Conservation (phyloP, 192 early-diverging fungal species). For the Phlyctochytrium bullatum region DNA sequence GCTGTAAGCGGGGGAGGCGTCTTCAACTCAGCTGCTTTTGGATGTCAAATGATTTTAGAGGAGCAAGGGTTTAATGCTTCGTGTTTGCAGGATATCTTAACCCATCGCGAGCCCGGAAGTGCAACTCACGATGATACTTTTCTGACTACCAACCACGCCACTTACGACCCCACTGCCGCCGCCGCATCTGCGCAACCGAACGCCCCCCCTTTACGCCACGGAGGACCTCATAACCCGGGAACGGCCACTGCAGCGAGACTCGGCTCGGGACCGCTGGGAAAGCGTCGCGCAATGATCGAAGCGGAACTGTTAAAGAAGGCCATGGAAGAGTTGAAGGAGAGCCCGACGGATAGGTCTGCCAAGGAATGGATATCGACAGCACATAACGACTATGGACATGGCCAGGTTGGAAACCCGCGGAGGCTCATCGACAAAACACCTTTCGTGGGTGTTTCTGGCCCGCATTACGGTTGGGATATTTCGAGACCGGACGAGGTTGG, state of each 20-base stretch:
- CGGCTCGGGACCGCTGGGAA: conserved; percentile 12
- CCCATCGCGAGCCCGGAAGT: conserved; percentile 7
- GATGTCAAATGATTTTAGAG: no score
- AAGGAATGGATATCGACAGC: conserved; percentile 41
- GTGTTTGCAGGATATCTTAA: conserved; percentile 22
- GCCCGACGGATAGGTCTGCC: conserved; percentile 29
- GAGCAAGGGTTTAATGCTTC: no score
- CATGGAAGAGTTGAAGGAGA: conserved; percentile 29
- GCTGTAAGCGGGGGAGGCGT: no score
- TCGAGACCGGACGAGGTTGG: background rate
- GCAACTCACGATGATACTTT: no score
- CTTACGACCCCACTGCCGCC: no score
- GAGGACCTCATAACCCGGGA: no score
- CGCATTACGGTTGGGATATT: background rate
- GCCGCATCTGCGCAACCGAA: background rate
- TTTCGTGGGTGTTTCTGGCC: background rate
- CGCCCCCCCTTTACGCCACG: no score
- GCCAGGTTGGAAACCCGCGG: conserved; percentile 10
- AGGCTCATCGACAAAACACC: background rate
- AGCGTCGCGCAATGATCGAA: conserved; percentile 31
- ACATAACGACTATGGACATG: conserved; percentile 36
- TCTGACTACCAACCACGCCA: conserved; percentile 7
- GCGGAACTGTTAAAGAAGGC: conserved; percentile 43
- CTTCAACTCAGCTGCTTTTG: no score
- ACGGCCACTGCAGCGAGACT: background rate